Evolutionary conservation across 2,329 filamentous ascomycete genomes (phyloP).

Genomic region (Diaporthe longicolla): DNA sequence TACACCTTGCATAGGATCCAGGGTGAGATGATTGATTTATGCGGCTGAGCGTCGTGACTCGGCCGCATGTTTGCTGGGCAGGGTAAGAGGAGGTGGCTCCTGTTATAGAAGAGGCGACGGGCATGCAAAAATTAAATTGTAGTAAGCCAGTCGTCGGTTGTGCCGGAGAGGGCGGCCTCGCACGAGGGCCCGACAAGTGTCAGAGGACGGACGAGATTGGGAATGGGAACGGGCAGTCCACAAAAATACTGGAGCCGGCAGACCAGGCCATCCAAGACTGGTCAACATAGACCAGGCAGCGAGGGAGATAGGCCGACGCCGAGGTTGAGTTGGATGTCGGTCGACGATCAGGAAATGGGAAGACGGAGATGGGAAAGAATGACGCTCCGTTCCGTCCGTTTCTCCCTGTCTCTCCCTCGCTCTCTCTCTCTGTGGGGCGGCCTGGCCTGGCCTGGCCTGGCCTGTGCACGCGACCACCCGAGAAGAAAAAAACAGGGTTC

Average conservation of each 20-base stretch:
- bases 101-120: conserved; percentile 20
- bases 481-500: conserved; percentile 8
- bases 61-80: conserved; percentile 65
- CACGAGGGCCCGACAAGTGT: conserved; percentile 12
- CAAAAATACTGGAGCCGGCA: conserved; percentile 3
- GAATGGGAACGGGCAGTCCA: background rate
- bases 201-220: background rate
- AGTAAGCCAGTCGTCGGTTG: conserved; percentile 2
- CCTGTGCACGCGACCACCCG: conserved; percentile 40
- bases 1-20: conserved; percentile 68
- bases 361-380: conserved; percentile 12
- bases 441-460: too few relatives aligned
- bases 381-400: conserved; percentile 20
- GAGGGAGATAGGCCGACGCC: conserved; percentile 8
- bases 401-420: background rate
- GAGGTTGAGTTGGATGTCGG: conserved; percentile 24
- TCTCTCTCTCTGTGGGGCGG: too few relatives aligned
- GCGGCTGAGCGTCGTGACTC: conserved; percentile 69
- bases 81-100: conserved; percentile 13
- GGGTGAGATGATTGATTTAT: conserved; percentile 61
- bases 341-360: conserved; percentile 17
- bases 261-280: background rate
- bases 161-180: conserved; percentile 33
- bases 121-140: conserved; percentile 12
- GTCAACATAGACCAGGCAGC: background rate